Evolutionary conservation across 176 grass and related monocot genomes (phyloP).

Genomic region (Microstegium vimineum): DNA sequence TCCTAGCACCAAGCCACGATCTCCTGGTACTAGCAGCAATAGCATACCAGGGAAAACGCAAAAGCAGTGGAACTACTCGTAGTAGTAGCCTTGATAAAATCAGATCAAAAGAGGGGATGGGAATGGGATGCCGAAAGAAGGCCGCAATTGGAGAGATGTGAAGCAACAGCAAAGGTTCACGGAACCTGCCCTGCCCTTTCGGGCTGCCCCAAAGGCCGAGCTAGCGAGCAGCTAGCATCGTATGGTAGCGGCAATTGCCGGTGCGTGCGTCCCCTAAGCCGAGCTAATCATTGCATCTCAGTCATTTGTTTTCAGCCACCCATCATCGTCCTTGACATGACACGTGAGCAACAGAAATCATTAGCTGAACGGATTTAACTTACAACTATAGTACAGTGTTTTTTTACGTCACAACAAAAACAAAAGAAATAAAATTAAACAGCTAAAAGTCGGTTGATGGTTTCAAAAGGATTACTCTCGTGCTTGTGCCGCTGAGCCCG

Average conservation of each 20-base stretch:
- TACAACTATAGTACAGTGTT: no score
- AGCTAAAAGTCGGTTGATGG: no score
- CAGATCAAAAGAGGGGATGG: neutral
- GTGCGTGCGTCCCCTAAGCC: no score
- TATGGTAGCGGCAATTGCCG: neutral
- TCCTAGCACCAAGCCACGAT: neutral
- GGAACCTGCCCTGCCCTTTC: neutral
- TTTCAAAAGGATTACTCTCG: neutral
- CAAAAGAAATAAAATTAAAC: no score
- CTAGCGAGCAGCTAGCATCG: neutral
- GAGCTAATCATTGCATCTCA: conserved; percentile 23
- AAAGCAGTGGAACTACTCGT: neutral
- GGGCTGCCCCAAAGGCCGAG: neutral
- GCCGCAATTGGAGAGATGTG: neutral
- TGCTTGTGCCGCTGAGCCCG: no score
- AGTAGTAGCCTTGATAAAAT: neutral
- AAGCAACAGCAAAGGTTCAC: neutral
- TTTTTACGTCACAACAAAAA: no score
- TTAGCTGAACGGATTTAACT: no score
- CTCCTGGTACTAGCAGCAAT: no score
- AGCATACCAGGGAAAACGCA: neutral
- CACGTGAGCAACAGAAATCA: neutral
- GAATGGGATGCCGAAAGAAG: neutral
- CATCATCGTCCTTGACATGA: neutral
- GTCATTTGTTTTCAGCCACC: neutral